phyloP scores from a whole-genome alignment of 495 filamentous ascomycete species.

The Hypoxylon cercidicola region DNA sequence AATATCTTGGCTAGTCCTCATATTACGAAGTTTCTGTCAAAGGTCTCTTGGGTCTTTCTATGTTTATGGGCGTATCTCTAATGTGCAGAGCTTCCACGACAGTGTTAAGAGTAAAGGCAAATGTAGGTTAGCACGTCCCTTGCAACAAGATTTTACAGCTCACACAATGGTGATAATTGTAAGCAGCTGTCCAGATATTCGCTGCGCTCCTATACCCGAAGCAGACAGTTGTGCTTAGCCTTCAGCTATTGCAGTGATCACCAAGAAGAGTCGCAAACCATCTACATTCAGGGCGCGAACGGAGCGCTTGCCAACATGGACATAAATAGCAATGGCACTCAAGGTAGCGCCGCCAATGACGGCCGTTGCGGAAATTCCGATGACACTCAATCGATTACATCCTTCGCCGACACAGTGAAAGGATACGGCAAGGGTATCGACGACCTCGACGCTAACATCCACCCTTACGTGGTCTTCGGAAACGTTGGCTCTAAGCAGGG shows the following conservation, averaged over 20 bases:
- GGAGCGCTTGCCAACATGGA: constrained; percentile 65
- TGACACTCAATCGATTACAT: constrained; percentile 64
- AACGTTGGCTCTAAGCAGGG: constrained; percentile 58
- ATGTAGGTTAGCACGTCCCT: constrained; percentile 49
- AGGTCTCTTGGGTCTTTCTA: constrained; percentile 29
- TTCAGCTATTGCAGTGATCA: constrained; percentile 56
- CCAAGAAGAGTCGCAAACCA: constrained; percentile 43
- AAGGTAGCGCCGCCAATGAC: constrained; percentile 57
- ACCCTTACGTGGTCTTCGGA: constrained; percentile 74
- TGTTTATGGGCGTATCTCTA: constrained; percentile 40
- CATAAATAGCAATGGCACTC: constrained; percentile 73
- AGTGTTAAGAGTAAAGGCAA: constrained; percentile 45
- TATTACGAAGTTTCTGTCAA: constrained; percentile 32
- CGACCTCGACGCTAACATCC: constrained; percentile 69
- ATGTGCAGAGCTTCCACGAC: constrained; percentile 50
- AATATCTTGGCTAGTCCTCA: neutral
- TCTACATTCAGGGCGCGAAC: constrained; percentile 52
- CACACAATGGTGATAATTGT: constrained; percentile 48
- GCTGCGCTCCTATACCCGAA: neutral
- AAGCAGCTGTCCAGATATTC: constrained; percentile 2
- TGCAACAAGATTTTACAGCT: constrained; percentile 51
- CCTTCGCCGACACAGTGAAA: constrained; percentile 62
- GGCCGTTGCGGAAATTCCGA: constrained; percentile 60
- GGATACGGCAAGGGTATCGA: constrained; percentile 57
- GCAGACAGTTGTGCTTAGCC: constrained; percentile 27